These are phyloP conservation scores for Chondrus crispus DNA, from an alignment of 23 red algal species.

Conservation along the genomic window DNA sequence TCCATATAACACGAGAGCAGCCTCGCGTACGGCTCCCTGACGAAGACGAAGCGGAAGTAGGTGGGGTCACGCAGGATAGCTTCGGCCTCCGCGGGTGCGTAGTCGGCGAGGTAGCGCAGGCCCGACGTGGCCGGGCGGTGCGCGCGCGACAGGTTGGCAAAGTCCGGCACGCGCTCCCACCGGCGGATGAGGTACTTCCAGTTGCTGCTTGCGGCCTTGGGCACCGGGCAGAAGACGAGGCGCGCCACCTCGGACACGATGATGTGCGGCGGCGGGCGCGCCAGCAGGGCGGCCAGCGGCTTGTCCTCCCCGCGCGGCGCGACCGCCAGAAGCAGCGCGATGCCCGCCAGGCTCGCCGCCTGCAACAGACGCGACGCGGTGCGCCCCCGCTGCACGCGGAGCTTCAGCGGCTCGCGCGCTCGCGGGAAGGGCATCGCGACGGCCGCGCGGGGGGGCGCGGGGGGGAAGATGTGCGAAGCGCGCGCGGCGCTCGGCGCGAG, in stretches of 20 bases:
- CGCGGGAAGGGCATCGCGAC: too few species aligned
- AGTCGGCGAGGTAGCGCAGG: conserved; percentile 78
- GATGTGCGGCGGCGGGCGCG: conserved; percentile 44
- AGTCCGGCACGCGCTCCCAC: conserved; percentile 62
- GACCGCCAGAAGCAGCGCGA: too few species aligned
- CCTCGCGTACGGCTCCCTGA: conserved; percentile 73
- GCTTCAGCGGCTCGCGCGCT: too few species aligned
- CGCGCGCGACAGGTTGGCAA: conserved; percentile 41
- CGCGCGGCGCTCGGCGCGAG: too few species aligned
- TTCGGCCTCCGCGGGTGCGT: conserved; percentile 47
- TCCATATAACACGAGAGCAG: conserved; percentile 86
- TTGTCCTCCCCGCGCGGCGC: too few species aligned
- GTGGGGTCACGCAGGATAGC: conserved; percentile 31
- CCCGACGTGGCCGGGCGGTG: conserved; percentile 41
- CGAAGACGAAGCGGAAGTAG: conserved; percentile 81
- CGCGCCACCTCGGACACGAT: conserved; percentile 56
- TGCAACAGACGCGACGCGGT: too few species aligned
- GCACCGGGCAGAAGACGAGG: conserved; percentile 84
- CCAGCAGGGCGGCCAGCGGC: too few species aligned
- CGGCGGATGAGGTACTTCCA: conserved; percentile 89
- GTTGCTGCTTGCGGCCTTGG: conserved; percentile 80
- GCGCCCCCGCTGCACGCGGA: too few species aligned
- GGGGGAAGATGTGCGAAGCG: too few species aligned
- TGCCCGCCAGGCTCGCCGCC: too few species aligned
- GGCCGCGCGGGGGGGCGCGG: too few species aligned